Evolutionary conservation across 2,329 filamentous ascomycete species (phyloP).

Genomic region (Graphilbum ipis-grandicollis): DNA sequence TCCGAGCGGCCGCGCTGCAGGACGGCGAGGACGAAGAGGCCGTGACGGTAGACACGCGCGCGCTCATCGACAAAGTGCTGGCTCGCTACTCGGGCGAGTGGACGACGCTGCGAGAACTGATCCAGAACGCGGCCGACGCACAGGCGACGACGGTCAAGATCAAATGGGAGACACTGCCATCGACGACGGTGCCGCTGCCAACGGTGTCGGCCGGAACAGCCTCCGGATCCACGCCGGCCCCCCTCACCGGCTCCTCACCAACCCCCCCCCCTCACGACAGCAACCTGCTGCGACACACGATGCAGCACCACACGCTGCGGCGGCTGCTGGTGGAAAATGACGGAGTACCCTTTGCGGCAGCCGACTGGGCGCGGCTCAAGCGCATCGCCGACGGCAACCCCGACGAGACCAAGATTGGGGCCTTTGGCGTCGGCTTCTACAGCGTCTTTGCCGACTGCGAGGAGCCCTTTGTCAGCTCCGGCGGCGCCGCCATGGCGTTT

Average conservation of each 20-base stretch:
- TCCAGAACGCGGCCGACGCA: constrained; percentile 97
- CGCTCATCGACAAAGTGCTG: constrained; percentile 92
- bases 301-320: constrained; percentile 71
- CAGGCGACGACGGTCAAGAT: constrained; percentile 79
- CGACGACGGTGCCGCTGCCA: constrained; percentile 56
- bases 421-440: constrained; percentile 97
- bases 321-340: constrained; percentile 87
- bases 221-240: too few relatives aligned
- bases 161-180: constrained; percentile 82
- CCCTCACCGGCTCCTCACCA: too few relatives aligned
- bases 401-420: constrained; percentile 97
- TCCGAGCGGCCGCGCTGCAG: constrained; percentile 74
- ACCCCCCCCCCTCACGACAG: too few relatives aligned
- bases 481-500: constrained; percentile 87
- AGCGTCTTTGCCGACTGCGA: constrained; percentile 97
- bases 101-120: constrained; percentile 75
- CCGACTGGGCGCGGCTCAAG: constrained; percentile 87
- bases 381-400: constrained; percentile 98
- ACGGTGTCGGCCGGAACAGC: constrained; percentile 21
- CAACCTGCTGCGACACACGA: constrained; percentile 61
- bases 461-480: constrained; percentile 90
- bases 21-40: constrained; percentile 87
- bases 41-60: constrained; percentile 92
- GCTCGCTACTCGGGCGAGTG: constrained; percentile 95
- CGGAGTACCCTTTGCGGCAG: constrained; percentile 70